Conservation (phyloP, 2,329 filamentous ascomycete species). For the Sclerotinia borealis region DNA sequence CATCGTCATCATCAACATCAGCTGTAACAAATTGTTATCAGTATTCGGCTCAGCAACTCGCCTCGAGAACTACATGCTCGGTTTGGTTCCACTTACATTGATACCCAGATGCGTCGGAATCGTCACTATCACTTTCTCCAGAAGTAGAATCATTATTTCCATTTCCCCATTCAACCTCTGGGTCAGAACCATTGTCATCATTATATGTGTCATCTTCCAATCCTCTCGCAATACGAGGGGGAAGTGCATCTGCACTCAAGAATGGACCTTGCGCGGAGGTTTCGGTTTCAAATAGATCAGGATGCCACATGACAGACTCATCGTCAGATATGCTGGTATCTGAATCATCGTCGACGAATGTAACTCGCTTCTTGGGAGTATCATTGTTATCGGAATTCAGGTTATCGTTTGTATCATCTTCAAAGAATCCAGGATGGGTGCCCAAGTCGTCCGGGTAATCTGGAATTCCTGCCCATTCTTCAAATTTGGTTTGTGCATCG, state of each 20-base stretch:
- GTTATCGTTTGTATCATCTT: background rate
- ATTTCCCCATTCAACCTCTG: constrained; percentile 6
- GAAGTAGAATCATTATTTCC: background rate
- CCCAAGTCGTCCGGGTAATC: background rate
- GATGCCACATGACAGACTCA: constrained; percentile 3
- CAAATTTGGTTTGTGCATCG: background rate
- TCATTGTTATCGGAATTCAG: background rate
- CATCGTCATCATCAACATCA: constrained; percentile 33
- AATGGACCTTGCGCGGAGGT: constrained; percentile 1
- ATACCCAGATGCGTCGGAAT: constrained; percentile 8
- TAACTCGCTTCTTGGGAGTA: background rate
- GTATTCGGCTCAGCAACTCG: background rate
- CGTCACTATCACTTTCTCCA: constrained; percentile 2
- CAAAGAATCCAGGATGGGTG: background rate
- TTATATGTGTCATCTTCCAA: constrained; percentile 9
- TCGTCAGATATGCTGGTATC: background rate
- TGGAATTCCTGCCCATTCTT: constrained; percentile 7
- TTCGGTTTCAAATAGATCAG: constrained; percentile 4
- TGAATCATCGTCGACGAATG: background rate
- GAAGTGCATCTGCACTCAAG: constrained; percentile 7
- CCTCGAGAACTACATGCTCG: background rate
- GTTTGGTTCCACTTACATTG: constrained; percentile 6
- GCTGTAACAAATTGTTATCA: constrained; percentile 34
- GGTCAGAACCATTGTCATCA: constrained; percentile 3
- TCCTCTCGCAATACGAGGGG: background rate